Percentiles rank a stretch among this genome's conserved stretches.
Conservation (phyloP, 2,329 filamentous ascomycete species). For the Sordariomycetes sp. region DNA sequence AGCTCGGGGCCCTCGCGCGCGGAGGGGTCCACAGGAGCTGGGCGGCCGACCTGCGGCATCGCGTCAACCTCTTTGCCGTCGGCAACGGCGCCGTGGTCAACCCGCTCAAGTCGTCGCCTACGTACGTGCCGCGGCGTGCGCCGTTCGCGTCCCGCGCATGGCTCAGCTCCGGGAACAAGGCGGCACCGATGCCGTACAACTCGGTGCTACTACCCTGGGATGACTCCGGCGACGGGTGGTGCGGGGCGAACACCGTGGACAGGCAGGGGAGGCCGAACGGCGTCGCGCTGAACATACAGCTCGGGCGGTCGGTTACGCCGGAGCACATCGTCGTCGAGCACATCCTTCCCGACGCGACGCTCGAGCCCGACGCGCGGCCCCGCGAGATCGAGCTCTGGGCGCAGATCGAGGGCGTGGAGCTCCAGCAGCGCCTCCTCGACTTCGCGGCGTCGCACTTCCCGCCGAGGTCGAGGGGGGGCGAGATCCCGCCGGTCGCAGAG, state of each 20-base stretch:
- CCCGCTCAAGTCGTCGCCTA: slow-evolving; percentile 45
- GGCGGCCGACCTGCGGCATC: slow-evolving; percentile 32
- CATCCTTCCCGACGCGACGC: slow-evolving; percentile 49
- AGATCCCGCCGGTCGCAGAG: slow-evolving; percentile 17
- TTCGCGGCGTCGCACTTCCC: slow-evolving; percentile 33
- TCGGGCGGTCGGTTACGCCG: slow-evolving; percentile 48
- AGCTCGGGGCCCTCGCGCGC: slow-evolving; percentile 34
- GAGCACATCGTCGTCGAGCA: slow-evolving; percentile 65
- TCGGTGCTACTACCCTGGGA: slow-evolving; percentile 58
- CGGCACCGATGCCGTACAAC: slow-evolving; percentile 23
- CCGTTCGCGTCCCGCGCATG: not conserved
- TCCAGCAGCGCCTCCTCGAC: slow-evolving; percentile 27
- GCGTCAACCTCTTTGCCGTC: slow-evolving; percentile 64
- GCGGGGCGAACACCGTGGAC: slow-evolving; percentile 40
- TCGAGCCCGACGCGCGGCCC: slow-evolving; percentile 52
- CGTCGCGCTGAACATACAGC: slow-evolving; percentile 54
- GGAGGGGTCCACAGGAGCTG: slow-evolving; percentile 34
- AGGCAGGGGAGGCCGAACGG: slow-evolving; percentile 33
- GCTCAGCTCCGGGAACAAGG: slow-evolving; percentile 5
- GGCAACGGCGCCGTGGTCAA: slow-evolving; percentile 59
- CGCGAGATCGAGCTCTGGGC: slow-evolving; percentile 62
- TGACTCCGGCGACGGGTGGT: slow-evolving; percentile 84
- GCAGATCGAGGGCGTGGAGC: slow-evolving; percentile 34
- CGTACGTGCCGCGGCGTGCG: slow-evolving; percentile 26
- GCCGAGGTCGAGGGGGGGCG: slow-evolving; percentile 6